Base-by-base conservation (phyloP, 139 green algal species). In the Chlamydomonas eustigma region DNA sequence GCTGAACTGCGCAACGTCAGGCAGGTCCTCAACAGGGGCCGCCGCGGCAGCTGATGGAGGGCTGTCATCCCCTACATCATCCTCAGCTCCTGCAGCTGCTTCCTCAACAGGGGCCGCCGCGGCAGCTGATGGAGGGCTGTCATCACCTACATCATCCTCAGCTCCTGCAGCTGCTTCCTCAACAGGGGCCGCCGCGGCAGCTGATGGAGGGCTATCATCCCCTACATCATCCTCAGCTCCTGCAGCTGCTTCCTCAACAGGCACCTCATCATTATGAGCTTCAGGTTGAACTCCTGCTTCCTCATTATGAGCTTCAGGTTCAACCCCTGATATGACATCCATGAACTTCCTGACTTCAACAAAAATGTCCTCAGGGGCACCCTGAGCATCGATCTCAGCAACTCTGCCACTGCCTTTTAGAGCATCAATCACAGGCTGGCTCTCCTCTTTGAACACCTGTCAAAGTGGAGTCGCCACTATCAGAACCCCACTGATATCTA, bases 371-470 rank as follows among this genome's bases (percentile, higher is more conserved):
- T 81, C 76, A 33, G 50, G 33, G 2, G 25, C 22, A 0, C n/a
- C 78, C 0, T 30, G 5, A 37, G 84, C 74, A 58, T 86, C 78
- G 31, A 86, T 73, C 70, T 87, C 78, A 1, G 35, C 39, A 58
- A 83, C 34, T 22, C 75, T 70, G 32, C 76, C 80, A 3, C 38
- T 71, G 31, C 70, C 77, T 71, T 70, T 50, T 33, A 87, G 70
- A 0, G 50, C 66, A 2, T 84, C 77, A 8, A 86, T 84, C 25
- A 85, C 81, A 2, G 80, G 85, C 80, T 80, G 76, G 64, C 66
- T 80, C 79, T 86, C 76, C 4, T 28, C 32, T 31, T 52, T 64
- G 74, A 80, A 85, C 39, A 82, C 63, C 39, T 86, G 64, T 22
- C n/a, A n/a, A n/a, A n/a, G n/a, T n/a, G n/a, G n/a, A n/a, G n/a